These are phyloP conservation scores for Claviceps spartinae DNA, from an alignment of 2,329 filamentous ascomycete genomes.

Conservation along the genomic window DNA sequence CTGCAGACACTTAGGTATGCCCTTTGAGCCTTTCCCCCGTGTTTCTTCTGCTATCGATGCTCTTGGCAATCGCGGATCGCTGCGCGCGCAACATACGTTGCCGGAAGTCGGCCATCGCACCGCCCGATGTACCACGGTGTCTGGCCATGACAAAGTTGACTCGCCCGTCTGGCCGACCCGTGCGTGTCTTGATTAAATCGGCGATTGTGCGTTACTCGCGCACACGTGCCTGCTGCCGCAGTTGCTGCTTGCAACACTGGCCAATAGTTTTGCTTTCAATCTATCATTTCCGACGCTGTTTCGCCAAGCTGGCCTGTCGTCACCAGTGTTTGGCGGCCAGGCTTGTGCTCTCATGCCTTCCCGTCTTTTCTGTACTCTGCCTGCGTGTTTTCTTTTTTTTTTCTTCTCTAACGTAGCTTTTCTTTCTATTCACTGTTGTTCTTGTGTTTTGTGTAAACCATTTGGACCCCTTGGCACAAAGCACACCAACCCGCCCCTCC, in stretches of 20 bases:
- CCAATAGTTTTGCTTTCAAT: slow-evolving; percentile 1
- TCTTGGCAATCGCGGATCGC: not conserved
- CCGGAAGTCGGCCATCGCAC: not conserved
- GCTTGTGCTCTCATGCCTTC: not conserved
- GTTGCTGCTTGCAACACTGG: slow-evolving; percentile 1
- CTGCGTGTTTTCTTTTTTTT: not conserved
- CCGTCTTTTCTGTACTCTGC: not conserved
- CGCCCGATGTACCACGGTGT: not conserved
- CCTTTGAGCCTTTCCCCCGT: not conserved
- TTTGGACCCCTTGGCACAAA: not conserved
- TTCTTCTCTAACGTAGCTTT: not conserved
- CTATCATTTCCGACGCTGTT: not conserved
- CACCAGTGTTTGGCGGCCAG: not conserved
- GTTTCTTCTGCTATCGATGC: not conserved
- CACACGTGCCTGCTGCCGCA: slow-evolving; percentile 1
- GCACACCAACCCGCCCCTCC: no score
- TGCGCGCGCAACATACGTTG: not conserved
- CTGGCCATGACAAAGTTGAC: not conserved
- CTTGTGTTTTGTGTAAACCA: not conserved
- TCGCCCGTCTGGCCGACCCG: not conserved
- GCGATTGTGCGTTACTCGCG: not conserved
- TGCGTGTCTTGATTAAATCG: no score
- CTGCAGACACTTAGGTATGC: not conserved
- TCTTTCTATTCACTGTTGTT: not conserved
- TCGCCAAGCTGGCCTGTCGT: not conserved